Evolutionary conservation across 176 grass and related monocot species (phyloP).

Genomic region (Alloteropsis semialata): DNA sequence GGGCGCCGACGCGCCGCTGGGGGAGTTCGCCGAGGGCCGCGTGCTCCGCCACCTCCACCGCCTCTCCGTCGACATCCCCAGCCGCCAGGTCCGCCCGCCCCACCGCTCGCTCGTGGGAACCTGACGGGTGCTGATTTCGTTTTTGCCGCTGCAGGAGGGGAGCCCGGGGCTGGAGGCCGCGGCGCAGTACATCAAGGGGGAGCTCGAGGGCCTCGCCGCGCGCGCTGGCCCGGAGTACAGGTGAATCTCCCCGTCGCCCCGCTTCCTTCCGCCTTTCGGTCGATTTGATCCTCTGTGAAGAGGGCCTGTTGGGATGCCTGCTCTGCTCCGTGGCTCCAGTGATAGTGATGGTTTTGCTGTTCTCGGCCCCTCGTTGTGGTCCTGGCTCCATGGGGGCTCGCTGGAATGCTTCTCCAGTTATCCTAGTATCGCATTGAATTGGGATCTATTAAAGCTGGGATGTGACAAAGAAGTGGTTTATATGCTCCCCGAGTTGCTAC

Average conservation of each 20-base stretch:
- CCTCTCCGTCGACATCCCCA: constrained; percentile 76
- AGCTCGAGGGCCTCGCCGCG: constrained; percentile 62
- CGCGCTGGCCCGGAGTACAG: constrained; percentile 64
- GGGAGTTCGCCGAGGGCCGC: constrained; percentile 76
- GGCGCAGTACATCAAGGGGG: constrained; percentile 76
- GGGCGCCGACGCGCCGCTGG: constrained; percentile 43
- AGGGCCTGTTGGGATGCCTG: neutral
- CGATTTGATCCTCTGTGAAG: neutral
- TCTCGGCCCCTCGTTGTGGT: constrained; percentile 1
- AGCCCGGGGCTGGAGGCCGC: constrained; percentile 75
- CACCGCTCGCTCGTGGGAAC: neutral
- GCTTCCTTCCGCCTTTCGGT: neutral
- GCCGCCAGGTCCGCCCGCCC: constrained; percentile 53
- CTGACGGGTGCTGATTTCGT: neutral
- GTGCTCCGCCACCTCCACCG: constrained; percentile 66
- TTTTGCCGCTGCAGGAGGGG: constrained; percentile 64
- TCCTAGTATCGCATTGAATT: neutral
- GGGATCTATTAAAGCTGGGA: neutral
- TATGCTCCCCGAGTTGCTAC: neutral
- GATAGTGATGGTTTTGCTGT: neutral
- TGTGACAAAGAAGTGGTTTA: neutral
- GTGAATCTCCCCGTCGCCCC: constrained; percentile 33
- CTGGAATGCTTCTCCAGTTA: neutral
- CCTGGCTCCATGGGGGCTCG: neutral
- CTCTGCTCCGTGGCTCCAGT: neutral